A percentile compares a stretch with the other conserved stretches of the same genome.
These are phyloP conservation scores for Erodium texanum DNA, from an alignment of 441 rosid genomes.

Conservation along the genomic window DNA sequence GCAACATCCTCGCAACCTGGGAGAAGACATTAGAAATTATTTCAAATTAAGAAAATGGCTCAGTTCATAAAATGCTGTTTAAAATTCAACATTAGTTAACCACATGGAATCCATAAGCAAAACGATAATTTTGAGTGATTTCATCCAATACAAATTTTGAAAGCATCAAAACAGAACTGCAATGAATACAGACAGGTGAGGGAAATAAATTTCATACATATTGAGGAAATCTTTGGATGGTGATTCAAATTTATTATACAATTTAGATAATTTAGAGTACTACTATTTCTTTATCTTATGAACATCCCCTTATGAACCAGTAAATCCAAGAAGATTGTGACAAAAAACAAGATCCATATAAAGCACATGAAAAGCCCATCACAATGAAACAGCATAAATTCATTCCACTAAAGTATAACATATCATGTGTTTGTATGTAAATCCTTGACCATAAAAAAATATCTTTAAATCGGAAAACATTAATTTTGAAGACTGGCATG, in stretches of 20 bases:
- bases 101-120: slow-evolving; percentile 4
- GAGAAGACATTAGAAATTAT: slow-evolving; percentile 20
- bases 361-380: neutral
- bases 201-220: neutral
- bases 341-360: neutral
- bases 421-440: neutral
- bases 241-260: neutral
- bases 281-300: neutral
- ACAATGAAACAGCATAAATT: neutral
- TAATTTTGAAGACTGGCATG: neutral
- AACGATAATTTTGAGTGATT: neutral
- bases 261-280: neutral
- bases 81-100: neutral
- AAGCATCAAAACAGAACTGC: neutral
- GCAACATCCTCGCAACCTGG: slow-evolving; percentile 88
- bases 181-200: slow-evolving; percentile 1
- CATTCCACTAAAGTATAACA: neutral
- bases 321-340: neutral
- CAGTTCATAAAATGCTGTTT: neutral
- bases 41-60: slow-evolving; percentile 10
- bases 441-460: neutral
- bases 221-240: neutral
- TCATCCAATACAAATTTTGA: slow-evolving; percentile 8
- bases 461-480: neutral
- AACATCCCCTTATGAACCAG: neutral